Evolutionary conservation across 805 yeast genomes (phyloP).

Genomic region (Brettanomyces sp.): DNA sequence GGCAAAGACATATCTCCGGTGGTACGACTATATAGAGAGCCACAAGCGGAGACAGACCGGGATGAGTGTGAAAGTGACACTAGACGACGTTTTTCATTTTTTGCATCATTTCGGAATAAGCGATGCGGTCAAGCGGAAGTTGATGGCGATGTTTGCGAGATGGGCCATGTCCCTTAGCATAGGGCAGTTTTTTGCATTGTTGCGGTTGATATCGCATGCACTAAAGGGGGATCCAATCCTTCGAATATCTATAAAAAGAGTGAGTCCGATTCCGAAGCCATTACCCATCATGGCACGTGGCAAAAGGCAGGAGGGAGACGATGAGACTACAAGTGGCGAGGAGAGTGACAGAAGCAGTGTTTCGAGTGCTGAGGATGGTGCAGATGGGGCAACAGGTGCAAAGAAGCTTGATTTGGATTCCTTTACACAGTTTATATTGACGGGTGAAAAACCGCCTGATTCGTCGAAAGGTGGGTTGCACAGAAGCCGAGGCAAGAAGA

Average conservation of each 20-base stretch:
- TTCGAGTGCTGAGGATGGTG: constrained; percentile 5
- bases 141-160: constrained; percentile 44
- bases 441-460: constrained; percentile 60
- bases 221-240: constrained; percentile 40
- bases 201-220: constrained; percentile 72
- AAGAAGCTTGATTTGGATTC: constrained; percentile 68
- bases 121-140: constrained; percentile 34
- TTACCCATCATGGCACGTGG: constrained; percentile 62
- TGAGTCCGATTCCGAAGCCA: constrained; percentile 72
- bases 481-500: no score
- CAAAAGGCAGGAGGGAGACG: constrained; percentile 33
- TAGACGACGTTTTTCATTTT: constrained; percentile 73
- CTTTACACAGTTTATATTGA: constrained; percentile 73
- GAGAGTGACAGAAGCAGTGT: constrained; percentile 6
- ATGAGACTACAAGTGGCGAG: constrained; percentile 12
- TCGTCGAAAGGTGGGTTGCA: constrained; percentile 19
- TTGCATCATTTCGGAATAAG: constrained; percentile 67
- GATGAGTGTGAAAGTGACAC: constrained; percentile 51
- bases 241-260: constrained; percentile 39
- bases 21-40: constrained; percentile 82
- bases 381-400: background rate
- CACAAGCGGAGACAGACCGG: constrained; percentile 32
- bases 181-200: constrained; percentile 83
- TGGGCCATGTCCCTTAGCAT: constrained; percentile 60
- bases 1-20: constrained; percentile 74